Evolutionary conservation across 257 asterid species (phyloP).

Genomic region (Fraxinus cuspidata): DNA sequence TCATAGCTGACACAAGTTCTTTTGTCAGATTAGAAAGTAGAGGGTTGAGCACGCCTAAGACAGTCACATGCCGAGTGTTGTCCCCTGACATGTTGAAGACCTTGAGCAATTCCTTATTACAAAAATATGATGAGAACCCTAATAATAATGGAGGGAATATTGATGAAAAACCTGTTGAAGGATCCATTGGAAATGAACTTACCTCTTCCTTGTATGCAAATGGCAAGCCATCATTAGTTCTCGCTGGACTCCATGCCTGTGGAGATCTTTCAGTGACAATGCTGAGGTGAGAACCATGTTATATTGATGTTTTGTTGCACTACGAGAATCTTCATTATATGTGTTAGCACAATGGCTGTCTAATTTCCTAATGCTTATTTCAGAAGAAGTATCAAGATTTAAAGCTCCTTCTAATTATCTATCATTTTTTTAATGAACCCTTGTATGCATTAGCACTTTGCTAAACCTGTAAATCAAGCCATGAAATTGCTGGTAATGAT

Average conservation of each 20-base stretch:
- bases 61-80: conserved; percentile 77
- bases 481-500: conserved; percentile 6
- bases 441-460: background rate
- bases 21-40: conserved; percentile 45
- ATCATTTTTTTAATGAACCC: background rate
- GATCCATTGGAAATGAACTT: conserved; percentile 26
- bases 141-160: conserved; percentile 19
- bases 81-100: conserved; percentile 60
- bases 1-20: conserved; percentile 24
- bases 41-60: conserved; percentile 55
- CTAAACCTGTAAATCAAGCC: conserved; percentile 16
- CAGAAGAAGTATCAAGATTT: background rate
- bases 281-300: conserved; percentile 65
- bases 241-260: conserved; percentile 97
- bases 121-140: conserved; percentile 38
- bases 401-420: background rate
- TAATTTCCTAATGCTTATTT: background rate
- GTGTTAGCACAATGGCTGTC: background rate
- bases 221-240: conserved; percentile 53
- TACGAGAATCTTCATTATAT: conserved; percentile 10
- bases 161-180: conserved; percentile 31
- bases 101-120: conserved; percentile 50
- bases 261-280: conserved; percentile 96
- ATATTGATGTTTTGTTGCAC: conserved; percentile 16
- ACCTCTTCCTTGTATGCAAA: conserved; percentile 28